A percentile compares a stretch with the other conserved stretches of the same genome.
phyloP scores from a whole-genome alignment of 345 rosid genomes.

The Rhodamnia rubescens region DNA sequence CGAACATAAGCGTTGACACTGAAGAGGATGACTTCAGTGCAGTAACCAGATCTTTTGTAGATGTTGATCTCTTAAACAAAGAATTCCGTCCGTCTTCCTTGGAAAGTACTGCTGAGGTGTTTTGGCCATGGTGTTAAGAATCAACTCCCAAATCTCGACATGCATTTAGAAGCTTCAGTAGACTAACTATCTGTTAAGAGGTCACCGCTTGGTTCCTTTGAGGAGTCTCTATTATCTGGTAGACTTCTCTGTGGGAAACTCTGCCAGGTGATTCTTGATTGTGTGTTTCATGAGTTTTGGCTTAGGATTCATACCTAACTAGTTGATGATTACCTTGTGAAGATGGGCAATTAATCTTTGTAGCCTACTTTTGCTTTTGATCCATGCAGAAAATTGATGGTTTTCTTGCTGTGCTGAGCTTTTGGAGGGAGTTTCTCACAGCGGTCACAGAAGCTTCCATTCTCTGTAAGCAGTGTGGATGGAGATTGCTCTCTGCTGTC shows the following conservation, averaged over 20 bases:
- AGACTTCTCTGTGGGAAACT: conserved; percentile 52
- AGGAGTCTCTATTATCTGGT: conserved; percentile 88
- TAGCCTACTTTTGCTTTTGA: background rate
- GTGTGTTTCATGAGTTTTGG: background rate
- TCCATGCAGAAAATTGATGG: conserved; percentile 66
- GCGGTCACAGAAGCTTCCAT: conserved; percentile 83
- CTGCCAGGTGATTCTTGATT: conserved; percentile 40
- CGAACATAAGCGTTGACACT: conserved; percentile 10
- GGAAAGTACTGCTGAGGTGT: conserved; percentile 26
- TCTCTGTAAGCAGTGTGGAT: conserved; percentile 80
- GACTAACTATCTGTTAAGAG: conserved; percentile 76
- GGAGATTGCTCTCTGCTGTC: conserved; percentile 72
- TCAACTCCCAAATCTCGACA: conserved; percentile 34
- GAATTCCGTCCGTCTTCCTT: conserved; percentile 42
- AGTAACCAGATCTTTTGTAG: conserved; percentile 49
- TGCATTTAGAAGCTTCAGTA: conserved; percentile 53
- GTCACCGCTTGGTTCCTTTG: conserved; percentile 95
- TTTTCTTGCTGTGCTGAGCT: conserved; percentile 86
- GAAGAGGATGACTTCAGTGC: conserved; percentile 27
- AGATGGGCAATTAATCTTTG: background rate
- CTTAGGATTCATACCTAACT: background rate
- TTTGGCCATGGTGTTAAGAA: conserved; percentile 29
- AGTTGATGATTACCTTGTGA: background rate
- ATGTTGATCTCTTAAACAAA: conserved; percentile 31
- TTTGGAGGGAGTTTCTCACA: conserved; percentile 86